These are phyloP conservation scores for Ogataea chonburiensis DNA, from an alignment of 805 yeast species.

Conservation along the genomic window DNA sequence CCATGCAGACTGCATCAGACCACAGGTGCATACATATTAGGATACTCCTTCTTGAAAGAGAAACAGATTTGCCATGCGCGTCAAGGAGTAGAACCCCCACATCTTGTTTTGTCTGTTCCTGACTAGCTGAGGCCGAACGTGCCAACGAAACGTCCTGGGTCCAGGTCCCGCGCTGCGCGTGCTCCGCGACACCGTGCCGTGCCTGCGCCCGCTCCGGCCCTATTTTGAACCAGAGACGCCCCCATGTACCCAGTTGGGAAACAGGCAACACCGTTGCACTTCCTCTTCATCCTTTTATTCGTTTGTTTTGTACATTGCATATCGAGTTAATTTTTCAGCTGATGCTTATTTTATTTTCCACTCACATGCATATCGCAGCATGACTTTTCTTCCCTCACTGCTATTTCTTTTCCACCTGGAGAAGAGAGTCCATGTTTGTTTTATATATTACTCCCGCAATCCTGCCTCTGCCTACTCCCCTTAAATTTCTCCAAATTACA, in stretches of 20 bases:
- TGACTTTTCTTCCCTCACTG: constrained; percentile 7
- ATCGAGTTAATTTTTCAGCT: constrained; percentile 1
- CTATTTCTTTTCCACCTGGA: too few relatives aligned
- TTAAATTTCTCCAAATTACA: not conserved
- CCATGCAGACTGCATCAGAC: not conserved
- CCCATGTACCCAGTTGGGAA: not conserved
- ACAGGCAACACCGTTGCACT: constrained; percentile 1
- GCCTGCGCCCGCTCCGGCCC: too few relatives aligned
- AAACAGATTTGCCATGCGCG: not conserved
- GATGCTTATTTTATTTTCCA: constrained; percentile 2
- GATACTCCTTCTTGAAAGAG: not conserved
- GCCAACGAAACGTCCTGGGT: not conserved
- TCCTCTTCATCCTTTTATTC: constrained; percentile 8
- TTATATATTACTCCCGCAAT: not conserved
- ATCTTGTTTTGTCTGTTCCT: too few relatives aligned
- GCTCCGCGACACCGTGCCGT: too few relatives aligned
- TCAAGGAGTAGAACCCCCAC: too few relatives aligned
- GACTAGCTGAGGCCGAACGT: too few relatives aligned
- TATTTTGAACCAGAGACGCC: not conserved
- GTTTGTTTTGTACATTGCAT: constrained; percentile 10
- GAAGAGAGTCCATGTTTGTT: too few relatives aligned
- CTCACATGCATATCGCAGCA: constrained; percentile 11
- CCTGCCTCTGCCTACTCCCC: not conserved
- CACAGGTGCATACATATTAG: not conserved
- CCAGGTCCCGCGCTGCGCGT: too few relatives aligned